These are phyloP conservation scores for Pseudonitzschia multiseries DNA, from an alignment of 108 stramenopile genomes.

Conservation along the genomic window DNA sequence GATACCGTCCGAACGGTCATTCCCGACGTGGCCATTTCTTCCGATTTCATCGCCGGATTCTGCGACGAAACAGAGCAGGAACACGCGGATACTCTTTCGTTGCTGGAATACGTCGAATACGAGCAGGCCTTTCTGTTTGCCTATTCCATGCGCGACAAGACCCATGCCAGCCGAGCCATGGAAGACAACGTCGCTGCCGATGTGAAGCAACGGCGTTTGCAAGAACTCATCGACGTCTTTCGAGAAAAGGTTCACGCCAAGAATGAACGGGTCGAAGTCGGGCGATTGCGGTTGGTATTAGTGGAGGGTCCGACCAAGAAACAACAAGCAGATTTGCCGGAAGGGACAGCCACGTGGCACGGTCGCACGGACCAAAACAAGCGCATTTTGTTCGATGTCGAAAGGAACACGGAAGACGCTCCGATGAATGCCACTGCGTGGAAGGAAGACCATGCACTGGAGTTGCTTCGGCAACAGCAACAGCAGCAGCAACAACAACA, in stretches of 20 bases:
- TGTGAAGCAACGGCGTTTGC: constrained; percentile 84
- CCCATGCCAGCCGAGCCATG: constrained; percentile 91
- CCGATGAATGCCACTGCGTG: constrained; percentile 2
- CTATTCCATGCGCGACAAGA: constrained; percentile 93
- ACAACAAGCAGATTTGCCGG: constrained; percentile 23
- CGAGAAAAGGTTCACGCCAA: constrained; percentile 64
- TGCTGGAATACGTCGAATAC: constrained; percentile 88
- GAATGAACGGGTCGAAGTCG: constrained; percentile 72
- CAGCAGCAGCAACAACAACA: background rate
- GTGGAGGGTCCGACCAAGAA: constrained; percentile 82
- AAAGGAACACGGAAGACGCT: constrained; percentile 5
- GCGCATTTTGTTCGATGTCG: constrained; percentile 58
- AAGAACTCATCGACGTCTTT: constrained; percentile 80
- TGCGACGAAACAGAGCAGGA: constrained; percentile 98
- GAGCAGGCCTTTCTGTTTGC: constrained; percentile 98
- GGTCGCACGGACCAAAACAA: constrained; percentile 88
- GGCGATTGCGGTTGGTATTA: constrained; percentile 71
- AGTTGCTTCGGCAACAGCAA: background rate
- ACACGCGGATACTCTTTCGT: constrained; percentile 85
- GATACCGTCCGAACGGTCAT: constrained; percentile 65
- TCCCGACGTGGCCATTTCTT: constrained; percentile 90
- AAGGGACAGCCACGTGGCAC: constrained; percentile 31
- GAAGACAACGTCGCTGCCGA: constrained; percentile 94
- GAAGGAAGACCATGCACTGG: constrained; percentile 12
- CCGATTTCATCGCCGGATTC: constrained; percentile 98